These are phyloP conservation scores for Apostasia shenzhenica DNA, from an alignment of 106 monocot species.

Conservation along the genomic window DNA sequence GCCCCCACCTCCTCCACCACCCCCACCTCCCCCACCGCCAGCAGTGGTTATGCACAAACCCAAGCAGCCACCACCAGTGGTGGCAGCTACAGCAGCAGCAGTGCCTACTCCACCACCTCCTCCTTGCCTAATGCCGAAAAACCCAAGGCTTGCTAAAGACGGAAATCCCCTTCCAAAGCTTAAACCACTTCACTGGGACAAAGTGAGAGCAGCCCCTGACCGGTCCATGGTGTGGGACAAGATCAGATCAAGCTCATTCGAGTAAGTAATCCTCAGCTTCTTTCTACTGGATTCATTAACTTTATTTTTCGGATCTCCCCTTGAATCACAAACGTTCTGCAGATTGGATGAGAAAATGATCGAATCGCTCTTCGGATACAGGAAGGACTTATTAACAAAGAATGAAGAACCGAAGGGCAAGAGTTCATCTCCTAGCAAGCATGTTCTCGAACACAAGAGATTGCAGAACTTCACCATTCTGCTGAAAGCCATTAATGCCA, in stretches of 20 bases:
- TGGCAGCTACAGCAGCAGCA: neutral
- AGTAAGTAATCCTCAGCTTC: constrained; percentile 33
- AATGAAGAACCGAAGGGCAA: constrained; percentile 50
- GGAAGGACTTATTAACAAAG: constrained; percentile 24
- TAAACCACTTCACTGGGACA: constrained; percentile 97
- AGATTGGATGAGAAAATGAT: constrained; percentile 89
- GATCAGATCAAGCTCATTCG: constrained; percentile 78
- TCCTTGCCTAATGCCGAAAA: constrained; percentile 7
- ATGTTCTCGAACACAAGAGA: constrained; percentile 78
- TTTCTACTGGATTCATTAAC: neutral
- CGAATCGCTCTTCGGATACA: constrained; percentile 79
- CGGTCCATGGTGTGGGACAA: constrained; percentile 90
- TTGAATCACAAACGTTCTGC: neutral
- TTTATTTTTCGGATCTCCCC: too few relatives aligned
- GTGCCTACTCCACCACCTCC: constrained; percentile 15
- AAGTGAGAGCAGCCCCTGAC: constrained; percentile 63
- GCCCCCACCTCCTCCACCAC: constrained; percentile 23
- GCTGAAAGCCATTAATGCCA: constrained; percentile 81
- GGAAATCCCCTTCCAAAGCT: constrained; percentile 56
- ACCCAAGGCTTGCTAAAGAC: constrained; percentile 18
- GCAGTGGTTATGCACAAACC: too few relatives aligned
- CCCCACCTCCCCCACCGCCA: neutral
- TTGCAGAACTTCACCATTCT: constrained; percentile 87
- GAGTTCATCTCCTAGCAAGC: constrained; percentile 52
- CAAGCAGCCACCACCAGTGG: neutral